Base-by-base conservation (phyloP, 345 rosid genomes). In the Eucalyptus shirleyi region DNA sequence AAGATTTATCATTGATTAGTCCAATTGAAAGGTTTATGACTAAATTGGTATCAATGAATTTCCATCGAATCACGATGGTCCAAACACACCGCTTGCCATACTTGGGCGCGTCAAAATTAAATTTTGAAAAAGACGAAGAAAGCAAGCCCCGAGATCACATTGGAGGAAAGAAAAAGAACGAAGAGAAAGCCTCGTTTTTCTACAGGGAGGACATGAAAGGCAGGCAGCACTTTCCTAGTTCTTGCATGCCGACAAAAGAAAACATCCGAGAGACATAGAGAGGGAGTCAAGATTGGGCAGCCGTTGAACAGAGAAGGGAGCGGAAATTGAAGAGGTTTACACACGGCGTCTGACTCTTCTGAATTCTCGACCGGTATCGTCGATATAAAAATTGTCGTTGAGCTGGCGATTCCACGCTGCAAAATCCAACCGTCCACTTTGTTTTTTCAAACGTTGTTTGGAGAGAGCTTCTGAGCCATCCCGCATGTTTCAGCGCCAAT, bases 21-120 rank as follows among this genome's bases (percentile, higher is more conserved):
- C 0, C 1, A 53, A 53, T 53, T 53, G 1, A 19, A 53, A 53
- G 0, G 0, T 53, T 53, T 8, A 53, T 0, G 1, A 0, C 4
- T 8, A 4, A 53, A 53, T 8, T 53, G 5, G 5, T 53, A 19
- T 7, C 0, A 53, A 19, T 18, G 26, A 34, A 19, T 19, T 10
- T 19, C 3, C 2, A 10, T 72, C 1, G 45, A 72, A 77, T 40
- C 16, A 6, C 2, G 83, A 40, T 3, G 9, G 47, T 40, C 9
- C 1, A 3, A 37, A 77, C 45, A 23, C 47, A 2, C 12, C 1
- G 2, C 8, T 6, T 11, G 13, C 30, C 47, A 2, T 77, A 77
- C 16, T 8, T 14, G 9, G 12, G 5, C 15, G 14, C 3, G 45
- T 37, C 15, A 24, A 19, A 72, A 72, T 37, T 37, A 37, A 3